Evolutionary conservation across 139 green algal species (phyloP), one percentile per base, ranked within the genome.

Genomic region (Micromonas pusilla): DNA sequence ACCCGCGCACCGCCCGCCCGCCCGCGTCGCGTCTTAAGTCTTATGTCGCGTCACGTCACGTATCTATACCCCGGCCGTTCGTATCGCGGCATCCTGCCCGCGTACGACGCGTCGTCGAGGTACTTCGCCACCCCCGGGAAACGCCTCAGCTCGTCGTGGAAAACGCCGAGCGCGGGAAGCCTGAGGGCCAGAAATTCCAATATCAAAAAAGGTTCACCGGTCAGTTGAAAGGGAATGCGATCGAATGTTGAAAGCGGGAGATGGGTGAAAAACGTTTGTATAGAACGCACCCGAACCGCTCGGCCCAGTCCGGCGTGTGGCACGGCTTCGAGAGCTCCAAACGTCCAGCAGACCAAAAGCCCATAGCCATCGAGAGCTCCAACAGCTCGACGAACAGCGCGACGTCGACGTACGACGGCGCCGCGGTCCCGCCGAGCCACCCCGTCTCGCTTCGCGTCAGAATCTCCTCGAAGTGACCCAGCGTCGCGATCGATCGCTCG

Each of bases 401-500:
- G 6, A 70, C 5, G 62, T 70, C 62, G 62, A 70, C 62, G 62
- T 70, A 70, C 13, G 62, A 32, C 62, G 28, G 62, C 20, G 62
- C n/a, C 13, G 13, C n/a, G n/a, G n/a, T n/a, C n/a, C 62, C 62
- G 62, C 9, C 62, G 9, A 70, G 62, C 13, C 20, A 70, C n/a
- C 9, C 9, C 26, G 26, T 33, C 26, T 25, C 62, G 62, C 20
- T 33, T 16, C 5, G 5, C 62, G 62, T 16, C 26, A 70, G 20
- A 16, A 70, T 16, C 6, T 70, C 62, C 62, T 70, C 62, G 62
- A 70, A 70, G 26, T 30, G 9, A 16, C 62, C 9, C 20, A 70
- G 62, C 13, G 62, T 16, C n/a, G 13, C 13, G 62, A 70, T 6
- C 62, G 62, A 70, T 6, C 62, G 62, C 20, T 70, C 20, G 62